Base-by-base conservation (phyloP, 371 early-diverging fungal genomes). In the Gilbertella persicaria region DNA sequence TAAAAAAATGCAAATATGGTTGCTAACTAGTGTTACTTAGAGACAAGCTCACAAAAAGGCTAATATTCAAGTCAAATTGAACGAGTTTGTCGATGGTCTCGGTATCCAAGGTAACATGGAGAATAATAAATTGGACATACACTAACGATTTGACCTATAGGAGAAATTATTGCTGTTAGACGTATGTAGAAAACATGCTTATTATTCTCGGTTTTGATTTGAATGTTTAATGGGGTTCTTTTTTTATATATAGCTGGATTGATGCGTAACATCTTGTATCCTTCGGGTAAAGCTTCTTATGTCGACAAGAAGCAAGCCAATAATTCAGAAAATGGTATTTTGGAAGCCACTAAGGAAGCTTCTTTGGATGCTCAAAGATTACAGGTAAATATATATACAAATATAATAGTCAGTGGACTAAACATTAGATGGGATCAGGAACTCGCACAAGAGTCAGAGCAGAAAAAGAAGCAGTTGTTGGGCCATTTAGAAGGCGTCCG, bases 201-300 rank as follows among this genome's bases (percentile, higher is more conserved):
- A 23, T 20, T n/a, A 25, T 20, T n/a, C 37, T 21, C 23, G 49
- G 36, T 21, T 45, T 45, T 23, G 25, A 49, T 45, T 39, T 16
- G 25, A 37, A 51, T 38, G 24, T 21, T 20, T 40, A 42, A 24
- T 28, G 7, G 39, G 30, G 37, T 19, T 43, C 14, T 39, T 17
- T 46, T 16, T 47, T 42, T 53, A 8, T 43, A 4, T 29, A 24
- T 62, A 77, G 77, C 79, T 44, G 79, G 79, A 42, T 66, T 75
- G 58, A 78, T 78, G 79, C 73, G 79, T 23, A 78, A 78, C 49
- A 60, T 75, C 17, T 45, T 78, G 24, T 69, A 62, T 52, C 79
- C 79, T 43, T n/a, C 67, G 23, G 65, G 62, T 21, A 68, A 75
- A 44, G 79, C 79, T 7, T 49, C 46, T 29, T 78, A 78, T 60